Conservation (phyloP, 345 rosid genomes). For the Moricandia arvensis region DNA sequence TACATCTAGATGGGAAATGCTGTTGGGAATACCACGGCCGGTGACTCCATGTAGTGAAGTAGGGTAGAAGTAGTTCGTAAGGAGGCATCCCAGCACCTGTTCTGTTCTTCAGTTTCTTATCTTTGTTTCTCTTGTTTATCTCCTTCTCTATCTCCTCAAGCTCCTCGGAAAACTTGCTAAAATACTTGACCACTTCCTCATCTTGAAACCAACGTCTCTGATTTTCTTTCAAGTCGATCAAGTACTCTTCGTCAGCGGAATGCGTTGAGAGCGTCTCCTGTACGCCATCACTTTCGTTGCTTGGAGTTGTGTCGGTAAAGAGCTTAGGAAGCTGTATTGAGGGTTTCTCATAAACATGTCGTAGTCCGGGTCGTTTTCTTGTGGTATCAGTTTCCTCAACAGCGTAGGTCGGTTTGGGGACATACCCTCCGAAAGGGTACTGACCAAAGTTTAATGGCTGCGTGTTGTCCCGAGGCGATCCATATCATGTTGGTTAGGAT, state of each 20-base stretch:
- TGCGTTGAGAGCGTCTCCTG: slow-evolving; percentile 91
- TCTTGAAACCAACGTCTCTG: slow-evolving; percentile 74
- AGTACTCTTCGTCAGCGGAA: slow-evolving; percentile 84
- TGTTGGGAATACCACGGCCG: slow-evolving; percentile 91
- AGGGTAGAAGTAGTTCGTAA: slow-evolving; percentile 72
- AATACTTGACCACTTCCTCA: slow-evolving; percentile 46
- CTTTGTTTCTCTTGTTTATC: slow-evolving; percentile 62
- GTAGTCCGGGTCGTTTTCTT: slow-evolving; percentile 54
- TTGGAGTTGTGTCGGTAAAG: slow-evolving; percentile 84
- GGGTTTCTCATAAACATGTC: slow-evolving; percentile 68
- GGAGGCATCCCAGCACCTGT: slow-evolving; percentile 91
- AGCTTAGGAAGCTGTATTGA: slow-evolving; percentile 58
- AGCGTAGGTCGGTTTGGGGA: slow-evolving; percentile 90
- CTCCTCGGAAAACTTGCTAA: slow-evolving; percentile 51
- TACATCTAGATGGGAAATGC: slow-evolving; percentile 58
- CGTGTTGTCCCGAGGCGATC: slow-evolving; percentile 93
- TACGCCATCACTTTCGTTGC: slow-evolving; percentile 95
- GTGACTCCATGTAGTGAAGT: slow-evolving; percentile 86
- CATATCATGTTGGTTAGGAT: slow-evolving; percentile 79
- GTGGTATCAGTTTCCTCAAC: slow-evolving; percentile 70
- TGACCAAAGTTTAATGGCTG: slow-evolving; percentile 95
- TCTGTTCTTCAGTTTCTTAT: slow-evolving; percentile 59
- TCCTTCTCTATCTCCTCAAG: slow-evolving; percentile 64
- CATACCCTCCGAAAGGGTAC: slow-evolving; percentile 93
- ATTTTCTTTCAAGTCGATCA: slow-evolving; percentile 54